Evolutionary conservation across 345 rosid species (phyloP).

Genomic region (Populus euphratica): DNA sequence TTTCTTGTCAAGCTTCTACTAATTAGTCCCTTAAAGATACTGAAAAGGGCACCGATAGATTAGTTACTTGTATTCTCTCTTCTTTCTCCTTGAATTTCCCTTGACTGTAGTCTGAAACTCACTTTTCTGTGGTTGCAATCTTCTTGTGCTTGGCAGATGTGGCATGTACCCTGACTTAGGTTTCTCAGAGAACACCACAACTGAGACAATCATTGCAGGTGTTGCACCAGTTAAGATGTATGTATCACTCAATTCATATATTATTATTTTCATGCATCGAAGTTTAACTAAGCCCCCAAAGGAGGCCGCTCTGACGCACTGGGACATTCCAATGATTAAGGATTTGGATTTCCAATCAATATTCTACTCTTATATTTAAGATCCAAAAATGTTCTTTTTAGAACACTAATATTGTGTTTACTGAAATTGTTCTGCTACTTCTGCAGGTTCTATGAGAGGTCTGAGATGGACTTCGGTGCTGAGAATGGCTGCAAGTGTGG

Average conservation of each 20-base stretch:
- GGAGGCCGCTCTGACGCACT: no score
- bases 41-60: no score
- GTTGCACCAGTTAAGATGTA: constrained; percentile 19
- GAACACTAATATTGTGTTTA: no score
- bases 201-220: constrained; percentile 19
- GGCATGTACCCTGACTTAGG: constrained; percentile 20
- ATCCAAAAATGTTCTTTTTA: no score
- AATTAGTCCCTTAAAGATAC: not conserved
- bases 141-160: constrained; percentile 1
- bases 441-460: constrained; percentile 30
- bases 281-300: no score
- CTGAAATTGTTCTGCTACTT: not conserved
- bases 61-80: not conserved
- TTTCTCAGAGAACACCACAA: constrained; percentile 10
- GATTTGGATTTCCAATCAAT: no score
- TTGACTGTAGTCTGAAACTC: not conserved
- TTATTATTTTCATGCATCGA: no score
- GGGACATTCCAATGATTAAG: no score
- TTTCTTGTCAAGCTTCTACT: not conserved
- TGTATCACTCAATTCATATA: not conserved
- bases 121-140: not conserved
- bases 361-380: no score
- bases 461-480: constrained; percentile 38
- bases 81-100: not conserved
- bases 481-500: constrained; percentile 74